phyloP scores from a whole-genome alignment of 2,329 filamentous ascomycete species.

The Pyrenochaeta sp. region DNA sequence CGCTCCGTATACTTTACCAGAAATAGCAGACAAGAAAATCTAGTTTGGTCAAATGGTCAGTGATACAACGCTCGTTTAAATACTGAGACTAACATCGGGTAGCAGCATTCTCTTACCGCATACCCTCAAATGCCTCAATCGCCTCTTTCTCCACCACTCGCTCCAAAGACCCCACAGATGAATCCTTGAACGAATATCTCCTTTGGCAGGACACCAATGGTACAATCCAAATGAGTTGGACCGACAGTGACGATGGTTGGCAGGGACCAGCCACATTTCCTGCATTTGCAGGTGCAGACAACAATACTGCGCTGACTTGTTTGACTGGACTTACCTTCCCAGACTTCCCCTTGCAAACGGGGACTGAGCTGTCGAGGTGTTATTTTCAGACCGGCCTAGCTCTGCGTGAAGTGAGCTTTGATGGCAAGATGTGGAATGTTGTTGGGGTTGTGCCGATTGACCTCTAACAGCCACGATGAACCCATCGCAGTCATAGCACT shows the following conservation, averaged over 20 bases:
- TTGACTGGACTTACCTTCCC: slow-evolving; percentile 22
- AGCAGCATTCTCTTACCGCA: slow-evolving; percentile 19
- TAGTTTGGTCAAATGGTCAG: slow-evolving; percentile 21
- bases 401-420: slow-evolving; percentile 25
- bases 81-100: slow-evolving; percentile 1
- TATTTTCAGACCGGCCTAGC: slow-evolving; percentile 27
- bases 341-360: slow-evolving; percentile 9
- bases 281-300: slow-evolving; percentile 22
- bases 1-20: slow-evolving; percentile 17
- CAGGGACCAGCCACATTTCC: slow-evolving; percentile 21
- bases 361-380: slow-evolving; percentile 23
- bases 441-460: slow-evolving; percentile 24
- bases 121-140: slow-evolving; percentile 19
- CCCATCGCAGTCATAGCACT: too few relatives aligned
- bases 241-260: slow-evolving; percentile 21
- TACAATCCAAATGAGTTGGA: slow-evolving; percentile 23
- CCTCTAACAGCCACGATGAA: slow-evolving; percentile 1
- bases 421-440: slow-evolving; percentile 22
- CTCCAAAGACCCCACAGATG: slow-evolving; percentile 1
- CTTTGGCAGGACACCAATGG: slow-evolving; percentile 23
- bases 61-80: not conserved
- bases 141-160: slow-evolving; percentile 22
- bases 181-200: slow-evolving; percentile 18
- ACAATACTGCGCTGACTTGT: slow-evolving; percentile 23
- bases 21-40: not conserved